Evolutionary conservation across 805 yeast species (phyloP).

Genomic region (Komagataella populi): DNA sequence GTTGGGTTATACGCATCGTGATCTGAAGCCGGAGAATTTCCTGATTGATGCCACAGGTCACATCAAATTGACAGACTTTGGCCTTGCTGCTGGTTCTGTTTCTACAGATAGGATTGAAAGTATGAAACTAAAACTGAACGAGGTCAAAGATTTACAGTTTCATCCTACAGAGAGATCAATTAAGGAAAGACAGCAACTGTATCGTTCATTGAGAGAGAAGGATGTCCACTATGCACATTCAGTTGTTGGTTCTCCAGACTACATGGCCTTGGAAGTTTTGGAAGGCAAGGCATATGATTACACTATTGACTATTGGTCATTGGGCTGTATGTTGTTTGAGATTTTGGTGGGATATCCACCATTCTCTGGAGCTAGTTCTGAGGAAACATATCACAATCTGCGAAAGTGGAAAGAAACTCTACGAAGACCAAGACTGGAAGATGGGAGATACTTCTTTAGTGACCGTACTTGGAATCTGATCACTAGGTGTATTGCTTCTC

Average conservation of each 20-base stretch:
- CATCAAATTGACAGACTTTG: constrained; percentile 90
- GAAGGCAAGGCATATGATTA: constrained; percentile 90
- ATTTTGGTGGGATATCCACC: constrained; percentile 96
- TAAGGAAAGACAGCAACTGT: constrained; percentile 77
- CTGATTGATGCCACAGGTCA: constrained; percentile 84
- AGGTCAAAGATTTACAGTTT: constrained; percentile 63
- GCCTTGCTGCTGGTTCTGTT: constrained; percentile 92
- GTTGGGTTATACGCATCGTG: constrained; percentile 93
- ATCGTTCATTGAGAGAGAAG: constrained; percentile 61
- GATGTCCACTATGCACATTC: constrained; percentile 87
- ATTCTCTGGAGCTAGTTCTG: constrained; percentile 84
- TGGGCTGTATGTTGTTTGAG: constrained; percentile 95
- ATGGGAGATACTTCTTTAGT: constrained; percentile 83
- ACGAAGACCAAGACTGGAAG: constrained; percentile 82
- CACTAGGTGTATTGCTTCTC: constrained; percentile 67
- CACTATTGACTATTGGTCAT: constrained; percentile 97
- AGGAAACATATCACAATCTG: constrained; percentile 88
- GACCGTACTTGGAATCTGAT: constrained; percentile 94
- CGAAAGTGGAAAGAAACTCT: constrained; percentile 86
- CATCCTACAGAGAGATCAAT: constrained; percentile 60
- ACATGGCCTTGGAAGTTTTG: constrained; percentile 95
- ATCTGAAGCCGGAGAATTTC: constrained; percentile 90
- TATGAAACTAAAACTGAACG: constrained; percentile 56
- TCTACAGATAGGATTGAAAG: constrained; percentile 88
- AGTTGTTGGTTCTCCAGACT: constrained; percentile 96